Conservation (phyloP, 768 basidiomycete genomes). For the Erythrobasidium yunnanense region DNA sequence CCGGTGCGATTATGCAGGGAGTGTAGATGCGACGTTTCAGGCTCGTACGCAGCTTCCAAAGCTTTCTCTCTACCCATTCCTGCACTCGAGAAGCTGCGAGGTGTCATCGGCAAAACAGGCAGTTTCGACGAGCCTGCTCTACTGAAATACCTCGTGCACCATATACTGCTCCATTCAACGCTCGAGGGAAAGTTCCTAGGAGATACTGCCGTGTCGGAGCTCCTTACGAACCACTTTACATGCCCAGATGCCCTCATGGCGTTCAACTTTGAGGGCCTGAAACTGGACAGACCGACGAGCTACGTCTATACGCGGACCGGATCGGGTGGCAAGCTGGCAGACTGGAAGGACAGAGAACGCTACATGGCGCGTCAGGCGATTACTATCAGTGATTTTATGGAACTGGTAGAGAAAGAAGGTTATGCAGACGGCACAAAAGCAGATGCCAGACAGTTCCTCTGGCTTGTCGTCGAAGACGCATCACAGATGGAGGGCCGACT, state of each 20-base stretch:
- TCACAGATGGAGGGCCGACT: slow-evolving; percentile 1
- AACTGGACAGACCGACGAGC: neutral
- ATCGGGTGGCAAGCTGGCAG: neutral
- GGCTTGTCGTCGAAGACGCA: slow-evolving; percentile 11
- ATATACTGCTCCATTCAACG: neutral
- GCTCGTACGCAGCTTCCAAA: no score
- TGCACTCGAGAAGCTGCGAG: no score
- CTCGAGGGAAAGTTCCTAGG: neutral
- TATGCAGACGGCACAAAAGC: slow-evolving; percentile 2
- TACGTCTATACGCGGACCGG: slow-evolving; percentile 21
- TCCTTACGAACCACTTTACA: neutral
- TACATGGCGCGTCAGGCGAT: slow-evolving; percentile 1
- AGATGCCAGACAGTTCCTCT: slow-evolving; percentile 1
- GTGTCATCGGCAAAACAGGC: no score
- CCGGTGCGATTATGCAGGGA: neutral
- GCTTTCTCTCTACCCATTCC: no score
- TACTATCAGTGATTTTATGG: slow-evolving; percentile 4
- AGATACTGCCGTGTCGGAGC: neutral
- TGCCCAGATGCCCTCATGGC: slow-evolving; percentile 4
- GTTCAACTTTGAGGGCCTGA: neutral
- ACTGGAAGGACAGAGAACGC: neutral
- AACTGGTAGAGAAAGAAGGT: slow-evolving; percentile 7
- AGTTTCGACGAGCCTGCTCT: no score
- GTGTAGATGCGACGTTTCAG: no score
- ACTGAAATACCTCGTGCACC: slow-evolving; percentile 16